phyloP scores from a whole-genome alignment of 495 filamentous ascomycete species.

The Penicillium subrubescens region DNA sequence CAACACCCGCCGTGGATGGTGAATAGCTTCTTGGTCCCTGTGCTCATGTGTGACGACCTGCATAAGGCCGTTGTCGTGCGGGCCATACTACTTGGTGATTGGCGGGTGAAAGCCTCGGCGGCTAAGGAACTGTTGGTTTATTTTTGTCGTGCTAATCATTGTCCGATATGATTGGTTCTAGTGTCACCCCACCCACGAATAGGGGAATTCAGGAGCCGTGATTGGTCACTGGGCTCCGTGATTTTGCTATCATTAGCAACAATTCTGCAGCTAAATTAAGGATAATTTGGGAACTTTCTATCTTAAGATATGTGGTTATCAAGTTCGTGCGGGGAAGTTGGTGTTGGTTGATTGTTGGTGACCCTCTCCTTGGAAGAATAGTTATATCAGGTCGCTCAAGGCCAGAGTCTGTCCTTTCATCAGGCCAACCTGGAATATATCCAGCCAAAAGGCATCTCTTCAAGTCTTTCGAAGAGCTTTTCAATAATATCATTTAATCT shows the following conservation, averaged over 20 bases:
- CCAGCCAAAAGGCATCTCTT: slow-evolving; percentile 1
- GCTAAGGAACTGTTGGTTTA: slow-evolving; percentile 26
- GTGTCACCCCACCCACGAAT: neutral
- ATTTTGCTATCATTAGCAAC: slow-evolving; percentile 34
- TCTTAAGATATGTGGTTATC: slow-evolving; percentile 10
- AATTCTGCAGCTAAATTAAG: slow-evolving; percentile 15
- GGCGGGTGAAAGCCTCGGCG: slow-evolving; percentile 34
- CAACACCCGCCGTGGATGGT: neutral
- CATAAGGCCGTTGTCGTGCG: slow-evolving; percentile 18
- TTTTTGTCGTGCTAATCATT: neutral
- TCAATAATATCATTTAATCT: neutral
- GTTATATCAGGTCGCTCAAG: slow-evolving; percentile 22
- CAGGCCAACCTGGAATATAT: slow-evolving; percentile 5
- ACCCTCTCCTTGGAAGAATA: neutral
- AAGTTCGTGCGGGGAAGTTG: slow-evolving; percentile 22
- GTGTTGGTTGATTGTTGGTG: slow-evolving; percentile 14
- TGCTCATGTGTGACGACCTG: slow-evolving; percentile 24
- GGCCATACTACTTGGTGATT: slow-evolving; percentile 16
- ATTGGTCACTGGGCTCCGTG: slow-evolving; percentile 11
- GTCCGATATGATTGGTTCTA: neutral
- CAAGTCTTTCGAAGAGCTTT: neutral
- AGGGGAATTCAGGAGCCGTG: neutral
- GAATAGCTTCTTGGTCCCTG: slow-evolving; percentile 15
- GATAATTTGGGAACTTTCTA: slow-evolving; percentile 21
- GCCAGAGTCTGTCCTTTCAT: neutral